phyloP scores from a whole-genome alignment of 164 flowering plant genomes.

The Tinospora cordifolia region DNA sequence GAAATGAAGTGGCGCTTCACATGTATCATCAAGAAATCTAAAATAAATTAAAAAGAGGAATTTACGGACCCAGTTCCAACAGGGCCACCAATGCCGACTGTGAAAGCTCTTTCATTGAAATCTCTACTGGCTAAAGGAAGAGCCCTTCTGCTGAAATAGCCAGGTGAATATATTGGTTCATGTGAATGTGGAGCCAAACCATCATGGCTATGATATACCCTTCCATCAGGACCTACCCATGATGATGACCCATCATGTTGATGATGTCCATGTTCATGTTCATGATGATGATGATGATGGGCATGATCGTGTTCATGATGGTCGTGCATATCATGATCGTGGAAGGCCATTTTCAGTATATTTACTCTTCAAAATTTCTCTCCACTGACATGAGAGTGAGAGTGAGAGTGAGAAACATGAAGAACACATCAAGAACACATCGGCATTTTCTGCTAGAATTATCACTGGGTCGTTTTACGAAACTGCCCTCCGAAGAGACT shows the following conservation, averaged over 20 bases:
- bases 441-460: no score
- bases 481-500: no score
- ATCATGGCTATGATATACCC: conserved; percentile 84
- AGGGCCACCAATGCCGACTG: conserved; percentile 95
- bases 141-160: conserved; percentile 76
- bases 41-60: background rate
- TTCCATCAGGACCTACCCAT: conserved; percentile 83
- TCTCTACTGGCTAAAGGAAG: conserved; percentile 57
- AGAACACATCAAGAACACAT: no score
- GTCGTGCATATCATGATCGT: background rate
- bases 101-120: conserved; percentile 83
- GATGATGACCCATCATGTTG: conserved; percentile 28
- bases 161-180: conserved; percentile 94
- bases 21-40: background rate
- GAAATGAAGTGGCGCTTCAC: background rate
- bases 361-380: no score
- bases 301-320: conserved; percentile 18
- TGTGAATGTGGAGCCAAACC: conserved; percentile 95
- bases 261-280: conserved; percentile 18
- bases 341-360: background rate
- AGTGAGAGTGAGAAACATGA: no score
- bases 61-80: conserved; percentile 86
- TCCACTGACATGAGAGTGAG: no score
- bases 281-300: conserved; percentile 17
- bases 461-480: no score